Percentiles rank a stretch among this genome's conserved stretches.
These are phyloP conservation scores for Panicum miliaceum DNA, from an alignment of 176 grass and related monocot species.

Conservation along the genomic window DNA sequence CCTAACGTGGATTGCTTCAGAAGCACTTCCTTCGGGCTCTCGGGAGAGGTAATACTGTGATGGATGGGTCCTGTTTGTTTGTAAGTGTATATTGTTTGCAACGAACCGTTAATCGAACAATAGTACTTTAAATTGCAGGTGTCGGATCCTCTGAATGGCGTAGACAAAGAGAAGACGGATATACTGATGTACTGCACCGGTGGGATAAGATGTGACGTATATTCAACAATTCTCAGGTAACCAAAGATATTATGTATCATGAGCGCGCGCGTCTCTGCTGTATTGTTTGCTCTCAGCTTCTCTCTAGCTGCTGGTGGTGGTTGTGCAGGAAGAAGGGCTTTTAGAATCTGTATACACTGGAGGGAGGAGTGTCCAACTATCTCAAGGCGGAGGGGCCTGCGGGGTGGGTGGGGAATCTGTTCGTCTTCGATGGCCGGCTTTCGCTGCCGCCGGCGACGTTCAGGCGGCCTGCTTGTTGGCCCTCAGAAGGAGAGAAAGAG, in stretches of 20 bases:
- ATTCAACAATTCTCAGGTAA: constrained; percentile 89
- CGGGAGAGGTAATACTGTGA: constrained; percentile 57
- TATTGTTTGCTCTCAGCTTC: neutral
- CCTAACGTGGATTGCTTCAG: constrained; percentile 96
- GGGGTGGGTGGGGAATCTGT: constrained; percentile 87
- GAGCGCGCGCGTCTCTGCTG: neutral
- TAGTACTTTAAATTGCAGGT: constrained; percentile 43
- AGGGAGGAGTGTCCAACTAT: constrained; percentile 93
- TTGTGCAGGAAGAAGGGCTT: constrained; percentile 79
- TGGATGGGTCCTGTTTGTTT: neutral
- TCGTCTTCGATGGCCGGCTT: constrained; percentile 84
- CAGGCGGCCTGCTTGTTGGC: neutral
- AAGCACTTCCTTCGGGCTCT: constrained; percentile 91
- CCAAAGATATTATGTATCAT: neutral
- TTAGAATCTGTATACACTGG: constrained; percentile 73
- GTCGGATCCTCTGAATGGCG: constrained; percentile 67
- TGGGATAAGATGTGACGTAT: constrained; percentile 89
- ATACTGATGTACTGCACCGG: constrained; percentile 98
- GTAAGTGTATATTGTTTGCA: neutral
- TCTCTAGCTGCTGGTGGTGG: neutral
- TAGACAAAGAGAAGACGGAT: constrained; percentile 79
- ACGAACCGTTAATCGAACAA: neutral
- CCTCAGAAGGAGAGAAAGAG: neutral
- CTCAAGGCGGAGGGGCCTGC: constrained; percentile 68
- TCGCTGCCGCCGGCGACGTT: constrained; percentile 76